phyloP scores from a whole-genome alignment of 1,284 basidiomycete species.

The Takashimella koratensis region DNA sequence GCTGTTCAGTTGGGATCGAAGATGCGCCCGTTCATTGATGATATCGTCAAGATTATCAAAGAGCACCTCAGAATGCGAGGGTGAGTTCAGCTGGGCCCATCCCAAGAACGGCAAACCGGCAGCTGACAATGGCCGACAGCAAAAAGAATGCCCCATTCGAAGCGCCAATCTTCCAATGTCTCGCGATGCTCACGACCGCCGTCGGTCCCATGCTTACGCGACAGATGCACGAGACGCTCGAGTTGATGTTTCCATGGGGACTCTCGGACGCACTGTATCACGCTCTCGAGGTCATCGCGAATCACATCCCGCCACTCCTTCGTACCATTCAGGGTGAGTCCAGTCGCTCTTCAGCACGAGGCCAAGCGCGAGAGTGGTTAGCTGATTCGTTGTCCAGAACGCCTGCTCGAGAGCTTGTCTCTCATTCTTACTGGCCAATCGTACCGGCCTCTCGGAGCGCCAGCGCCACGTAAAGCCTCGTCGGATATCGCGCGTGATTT shows the following conservation, averaged over 20 bases:
- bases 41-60: constrained; percentile 87
- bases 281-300: constrained; percentile 81
- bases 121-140: constrained; percentile 49
- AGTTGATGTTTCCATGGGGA: constrained; percentile 94
- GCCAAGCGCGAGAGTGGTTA: not conserved
- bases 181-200: constrained; percentile 91
- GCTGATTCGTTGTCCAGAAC: constrained; percentile 55
- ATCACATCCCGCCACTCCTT: constrained; percentile 83
- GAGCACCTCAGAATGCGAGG: constrained; percentile 78
- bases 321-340: constrained; percentile 82
- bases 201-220: constrained; percentile 96
- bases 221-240: constrained; percentile 91
- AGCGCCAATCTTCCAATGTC: constrained; percentile 95
- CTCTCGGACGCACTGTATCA: constrained; percentile 83
- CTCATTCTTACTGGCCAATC: constrained; percentile 73
- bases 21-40: constrained; percentile 94
- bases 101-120: not conserved
- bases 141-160: constrained; percentile 92
- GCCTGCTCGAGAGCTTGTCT: constrained; percentile 78
- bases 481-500: constrained; percentile 57
- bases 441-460: constrained; percentile 79
- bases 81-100: constrained; percentile 51
- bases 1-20: constrained; percentile 86
- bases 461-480: constrained; percentile 36
- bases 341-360: no score